Evolutionary conservation across 768 basidiomycete species (phyloP).

Genomic region (Russula emetica): DNA sequence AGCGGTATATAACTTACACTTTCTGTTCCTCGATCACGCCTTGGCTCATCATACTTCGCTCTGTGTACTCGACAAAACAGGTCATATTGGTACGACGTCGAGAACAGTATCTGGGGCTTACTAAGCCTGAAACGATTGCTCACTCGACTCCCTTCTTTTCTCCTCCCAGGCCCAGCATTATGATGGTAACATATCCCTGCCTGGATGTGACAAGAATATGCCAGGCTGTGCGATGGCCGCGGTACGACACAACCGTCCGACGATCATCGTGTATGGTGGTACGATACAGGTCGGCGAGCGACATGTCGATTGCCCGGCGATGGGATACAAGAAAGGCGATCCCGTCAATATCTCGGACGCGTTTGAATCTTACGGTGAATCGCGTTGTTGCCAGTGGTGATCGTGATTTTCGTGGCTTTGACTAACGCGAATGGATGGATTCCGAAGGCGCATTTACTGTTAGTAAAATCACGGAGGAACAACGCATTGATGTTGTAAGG

Average conservation of each 20-base stretch:
- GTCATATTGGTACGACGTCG: constrained; percentile 48
- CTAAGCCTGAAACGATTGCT: background rate
- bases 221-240: constrained; percentile 86
- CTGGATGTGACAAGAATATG: constrained; percentile 93
- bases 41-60: background rate
- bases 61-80: constrained; percentile 31
- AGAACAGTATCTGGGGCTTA: background rate
- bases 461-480: constrained; percentile 73
- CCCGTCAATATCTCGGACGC: constrained; percentile 80
- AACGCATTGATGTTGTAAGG: constrained; percentile 78
- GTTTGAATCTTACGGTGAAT: constrained; percentile 74
- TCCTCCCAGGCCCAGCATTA: constrained; percentile 71
- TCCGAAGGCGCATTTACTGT: constrained; percentile 66
- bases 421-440: background rate
- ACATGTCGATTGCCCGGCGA: constrained; percentile 74
- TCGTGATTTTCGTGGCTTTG: background rate
- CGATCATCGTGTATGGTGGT: constrained; percentile 81
- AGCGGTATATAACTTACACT: constrained; percentile 44
- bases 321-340: constrained; percentile 76
- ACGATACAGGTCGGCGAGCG: constrained; percentile 75
- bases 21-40: background rate
- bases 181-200: constrained; percentile 81
- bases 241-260: constrained; percentile 80
- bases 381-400: background rate
- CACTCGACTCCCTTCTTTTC: background rate